Conservation (phyloP, 176 grass and related monocot genomes). For the Eleusine coracana region DNA sequence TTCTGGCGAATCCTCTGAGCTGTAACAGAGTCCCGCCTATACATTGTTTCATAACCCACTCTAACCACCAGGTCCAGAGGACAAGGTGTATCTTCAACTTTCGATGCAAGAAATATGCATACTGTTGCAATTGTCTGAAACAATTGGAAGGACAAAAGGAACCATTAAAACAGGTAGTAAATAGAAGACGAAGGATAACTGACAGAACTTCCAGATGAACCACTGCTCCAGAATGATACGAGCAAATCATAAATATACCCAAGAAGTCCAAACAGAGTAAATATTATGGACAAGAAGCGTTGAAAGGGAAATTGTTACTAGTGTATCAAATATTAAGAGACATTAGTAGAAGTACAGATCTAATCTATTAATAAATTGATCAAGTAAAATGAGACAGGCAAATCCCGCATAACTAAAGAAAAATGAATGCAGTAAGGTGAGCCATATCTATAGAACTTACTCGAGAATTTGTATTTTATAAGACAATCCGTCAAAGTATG, state of each 20-base stretch:
- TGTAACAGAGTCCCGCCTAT: constrained; percentile 46
- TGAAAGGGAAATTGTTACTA: neutral
- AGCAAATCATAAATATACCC: neutral
- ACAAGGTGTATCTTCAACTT: constrained; percentile 69
- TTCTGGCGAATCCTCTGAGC: constrained; percentile 53
- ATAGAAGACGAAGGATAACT: constrained; percentile 21
- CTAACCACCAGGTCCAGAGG: constrained; percentile 56
- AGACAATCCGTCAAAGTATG: constrained; percentile 49
- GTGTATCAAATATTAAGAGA: neutral
- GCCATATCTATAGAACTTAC: constrained; percentile 48
- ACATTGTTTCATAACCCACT: constrained; percentile 62
- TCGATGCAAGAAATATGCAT: constrained; percentile 76
- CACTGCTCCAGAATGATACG: neutral
- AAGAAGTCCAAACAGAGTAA: neutral
- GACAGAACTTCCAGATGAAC: constrained; percentile 19
- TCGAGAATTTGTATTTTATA: constrained; percentile 29
- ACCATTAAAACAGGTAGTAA: neutral
- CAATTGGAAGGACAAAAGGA: neutral
- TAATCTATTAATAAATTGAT: neutral
- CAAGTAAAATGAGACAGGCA: constrained; percentile 1
- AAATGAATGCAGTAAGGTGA: neutral
- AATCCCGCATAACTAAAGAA: neutral
- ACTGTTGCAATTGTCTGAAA: constrained; percentile 66
- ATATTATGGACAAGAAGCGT: neutral
- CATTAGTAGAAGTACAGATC: neutral